phyloP scores from a whole-genome alignment of 179 eudicot species.

The Amaranthus tricolor region DNA sequence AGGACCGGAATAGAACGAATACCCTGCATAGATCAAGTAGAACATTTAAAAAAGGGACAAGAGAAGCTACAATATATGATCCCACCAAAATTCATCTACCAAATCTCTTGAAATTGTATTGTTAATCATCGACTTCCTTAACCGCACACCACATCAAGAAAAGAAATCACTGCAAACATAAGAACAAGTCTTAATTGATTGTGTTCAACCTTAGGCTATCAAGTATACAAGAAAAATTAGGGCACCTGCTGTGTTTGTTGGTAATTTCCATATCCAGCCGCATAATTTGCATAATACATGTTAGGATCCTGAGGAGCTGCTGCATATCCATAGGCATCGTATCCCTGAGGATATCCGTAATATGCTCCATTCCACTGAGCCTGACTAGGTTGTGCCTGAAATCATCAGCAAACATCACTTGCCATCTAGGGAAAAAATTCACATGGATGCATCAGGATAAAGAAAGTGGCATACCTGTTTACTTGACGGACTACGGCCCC shows the following conservation, averaged over 20 bases:
- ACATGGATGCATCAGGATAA: not conserved
- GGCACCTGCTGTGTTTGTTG: conserved; percentile 77
- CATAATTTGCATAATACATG: conserved; percentile 74
- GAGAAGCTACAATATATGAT: conserved; percentile 1
- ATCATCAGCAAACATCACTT: not conserved
- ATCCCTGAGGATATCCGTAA: conserved; percentile 85
- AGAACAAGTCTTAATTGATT: no score
- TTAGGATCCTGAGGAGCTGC: conserved; percentile 84
- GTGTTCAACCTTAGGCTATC: no score
- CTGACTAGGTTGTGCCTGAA: conserved; percentile 59
- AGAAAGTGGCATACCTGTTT: conserved; percentile 58
- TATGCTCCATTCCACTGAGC: conserved; percentile 65
- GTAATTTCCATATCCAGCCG: conserved; percentile 80
- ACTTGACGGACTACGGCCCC: conserved; percentile 90
- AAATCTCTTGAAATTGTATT: not conserved
- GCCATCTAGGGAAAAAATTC: not conserved
- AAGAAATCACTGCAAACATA: conserved; percentile 27
- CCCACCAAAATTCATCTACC: conserved; percentile 13
- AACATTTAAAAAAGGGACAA: not conserved
- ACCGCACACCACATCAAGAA: conserved; percentile 1
- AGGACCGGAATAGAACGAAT: no score
- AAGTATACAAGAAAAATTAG: not conserved
- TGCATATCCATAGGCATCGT: conserved; percentile 72
- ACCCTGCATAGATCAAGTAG: no score
- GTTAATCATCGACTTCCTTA: conserved; percentile 10